Base-by-base conservation (phyloP, 345 rosid species). In the Tarenaya hassleriana region DNA sequence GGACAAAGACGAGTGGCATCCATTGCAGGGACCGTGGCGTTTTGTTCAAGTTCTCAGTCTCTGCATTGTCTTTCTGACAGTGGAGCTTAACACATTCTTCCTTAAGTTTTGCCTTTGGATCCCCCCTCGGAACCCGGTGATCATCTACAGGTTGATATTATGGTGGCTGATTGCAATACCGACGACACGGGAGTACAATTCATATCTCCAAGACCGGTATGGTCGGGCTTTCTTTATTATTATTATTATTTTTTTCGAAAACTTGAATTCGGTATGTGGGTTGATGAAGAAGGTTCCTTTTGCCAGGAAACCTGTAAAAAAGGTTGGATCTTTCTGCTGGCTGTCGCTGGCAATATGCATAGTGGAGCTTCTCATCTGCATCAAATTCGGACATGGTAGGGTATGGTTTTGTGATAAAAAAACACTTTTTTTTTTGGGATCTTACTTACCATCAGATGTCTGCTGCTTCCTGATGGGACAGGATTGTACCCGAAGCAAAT, bases 1-100 rank as follows among this genome's bases (percentile, higher is more conserved):
- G 97, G 97, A 92, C 58, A 92, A 83, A 75, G 97, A 92, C 64
- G 98, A 92, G 63, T 88, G 98, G 98, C 95, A 83, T 52, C 98
- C 98, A 0, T 54, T 92, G 60, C 97, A 83, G 58, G 97, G 88
- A 35, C 98, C 98, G 41, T 81, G 94, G 97, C 91, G 98, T 13
- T 92, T 92, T 54, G 75, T 88, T 52, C 98, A 92, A 88, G 95
- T 88, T 47, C 85, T 92, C 34, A 79, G 69, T 47, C 98, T 92
- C 14, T 85, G 97, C 69, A 68, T 92, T 6, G 66, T 85, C 46
- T 88, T 92, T 69, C 62, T 88, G 70, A 92, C 88, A 0, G 94
- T 92, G 35, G 97, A 92, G 72, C 85, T 92, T 7, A 88, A 92
- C 72, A 92, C 98, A 56, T 92, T 92, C 79, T 92, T 92, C 68